Base-by-base conservation (phyloP, 2,329 filamentous ascomycete genomes). In the Graphilbum fragrans region DNA sequence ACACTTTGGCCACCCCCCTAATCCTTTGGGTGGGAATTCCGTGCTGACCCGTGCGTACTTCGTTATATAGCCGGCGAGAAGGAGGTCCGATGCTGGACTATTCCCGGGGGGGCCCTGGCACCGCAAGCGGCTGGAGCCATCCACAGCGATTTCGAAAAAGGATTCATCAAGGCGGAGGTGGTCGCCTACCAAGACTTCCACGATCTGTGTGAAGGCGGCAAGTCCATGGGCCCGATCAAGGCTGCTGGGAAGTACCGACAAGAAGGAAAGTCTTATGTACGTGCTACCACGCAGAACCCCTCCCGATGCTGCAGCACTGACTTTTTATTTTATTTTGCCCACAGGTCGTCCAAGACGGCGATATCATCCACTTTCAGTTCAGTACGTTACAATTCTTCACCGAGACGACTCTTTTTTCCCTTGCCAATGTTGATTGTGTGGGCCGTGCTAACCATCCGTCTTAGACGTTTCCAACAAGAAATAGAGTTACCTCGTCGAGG, bases 81-180 rank as follows among this genome's bases (percentile, higher is more conserved):
- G 50, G 63, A 66, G 47, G 60, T 66, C 34, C 52, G 62, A 41
- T 66, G 64, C 47, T 66, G 63, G 63, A 63, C 62, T 0, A 58
- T 98, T 58, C 79, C 92, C 43, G 87, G 84, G 55, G 87, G 86
- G 52, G 94, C 82, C 58, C 96, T 96, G 70, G 92, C 92, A 12
- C 92, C 92, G 18, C 84, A 92, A 57, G 92, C 92, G 38, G 92
- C 92, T 31, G 92, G 92, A 72, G 92, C 96, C 47, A 98, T 98
- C 52, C 92, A 98, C 67, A 85, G 81, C 52, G 92, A 98, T 61
- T 96, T 98, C 51, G 92, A 96, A 66, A 96, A 96, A 79, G 96
- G 92, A 1, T 98, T 98, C 61, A 98, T 66, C 50, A 66, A 66
- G 45, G 63, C 63, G 7, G 64, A 66, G 41, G 63, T 66, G 5